Conservation (phyloP, 495 filamentous ascomycete genomes). For the Penicillium egyptiacum region DNA sequence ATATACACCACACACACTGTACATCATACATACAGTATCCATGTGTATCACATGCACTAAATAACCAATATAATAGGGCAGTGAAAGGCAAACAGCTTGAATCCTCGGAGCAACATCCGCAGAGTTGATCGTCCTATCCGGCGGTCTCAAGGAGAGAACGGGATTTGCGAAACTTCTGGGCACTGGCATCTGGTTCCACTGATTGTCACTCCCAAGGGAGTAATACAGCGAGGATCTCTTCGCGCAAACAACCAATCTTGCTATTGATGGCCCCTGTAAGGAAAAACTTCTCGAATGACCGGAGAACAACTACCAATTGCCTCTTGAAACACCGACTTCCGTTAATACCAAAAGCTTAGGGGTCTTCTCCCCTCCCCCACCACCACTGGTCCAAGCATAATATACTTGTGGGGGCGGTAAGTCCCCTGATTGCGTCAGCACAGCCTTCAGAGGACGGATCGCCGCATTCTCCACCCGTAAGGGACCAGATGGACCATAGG, state of each 20-base stretch:
- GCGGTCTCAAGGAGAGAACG: slow-evolving; percentile 14
- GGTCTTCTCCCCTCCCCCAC: slow-evolving; percentile 9
- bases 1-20: not conserved
- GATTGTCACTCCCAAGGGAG: slow-evolving; percentile 29
- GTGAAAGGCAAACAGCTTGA: slow-evolving; percentile 4
- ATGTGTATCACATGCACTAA: slow-evolving; percentile 4
- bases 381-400: slow-evolving; percentile 8
- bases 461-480: slow-evolving; percentile 48
- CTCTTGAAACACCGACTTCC: not conserved
- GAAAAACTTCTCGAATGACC: slow-evolving; percentile 12
- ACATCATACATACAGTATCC: not conserved
- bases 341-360: slow-evolving; percentile 5
- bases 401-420: slow-evolving; percentile 14
- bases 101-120: slow-evolving; percentile 11
- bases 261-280: slow-evolving; percentile 7
- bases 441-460: slow-evolving; percentile 37
- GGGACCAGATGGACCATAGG: slow-evolving; percentile 44
- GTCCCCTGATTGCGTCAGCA: slow-evolving; percentile 35
- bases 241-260: not conserved
- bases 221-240: slow-evolving; percentile 26
- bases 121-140: slow-evolving; percentile 16
- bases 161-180: slow-evolving; percentile 12
- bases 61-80: not conserved
- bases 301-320: not conserved
- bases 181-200: slow-evolving; percentile 30